Base-by-base conservation (phyloP, 129 eudicot genomes). In the Flaveria trinervia region DNA sequence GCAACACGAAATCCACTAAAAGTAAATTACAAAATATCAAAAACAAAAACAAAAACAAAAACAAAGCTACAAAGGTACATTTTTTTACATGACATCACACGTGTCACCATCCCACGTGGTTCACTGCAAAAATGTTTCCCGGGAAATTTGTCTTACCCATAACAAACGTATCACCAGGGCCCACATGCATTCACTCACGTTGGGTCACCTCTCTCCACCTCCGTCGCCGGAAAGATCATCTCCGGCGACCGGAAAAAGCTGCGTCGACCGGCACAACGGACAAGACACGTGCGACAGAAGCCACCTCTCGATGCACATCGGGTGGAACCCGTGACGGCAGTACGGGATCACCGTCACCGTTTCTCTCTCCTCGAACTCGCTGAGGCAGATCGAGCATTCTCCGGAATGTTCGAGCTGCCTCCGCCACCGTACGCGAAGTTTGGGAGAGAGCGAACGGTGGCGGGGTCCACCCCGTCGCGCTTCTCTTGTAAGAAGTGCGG, bases 221-320 rank as follows among this genome's bases (percentile, higher is more conserved):
- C 25, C 66, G 59, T 57, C 77, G 72, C 62, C 77, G 30, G 39
- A 54, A 48, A 50, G 22, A 9, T 15, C 81, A 57, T 81, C 84
- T 50, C 65, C 91, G 13, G 43, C 44, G 70, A 66, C 41, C 28
- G 51, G 23, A 66, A 90, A 82, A 7, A 90, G 73, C 33, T 82
- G 76, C 0, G 87, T 82, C 18, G 96, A 85, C 68, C 96, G 76
- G 54, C 96, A 89, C 3, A 92, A 18, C 0, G 96, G 97, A 61
- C 97, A 92, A 7, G 96, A 81, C 52, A 72, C 84, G 68, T 89
- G 87, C 28, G 88, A 80, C 1, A 62, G 17, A 16, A 92, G 90
- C 97, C 97, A 92, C 83, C 79, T 92, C 86, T 92, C 97, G 20
- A 92, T 79, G 67, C 97, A 89, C 55, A 12, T 18, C 7, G 89